Percentiles rank a stretch among this genome's conserved stretches.
Evolutionary conservation across 2,329 filamentous ascomycete species (phyloP).

Genomic region (Fusarium pseudocircinatum): DNA sequence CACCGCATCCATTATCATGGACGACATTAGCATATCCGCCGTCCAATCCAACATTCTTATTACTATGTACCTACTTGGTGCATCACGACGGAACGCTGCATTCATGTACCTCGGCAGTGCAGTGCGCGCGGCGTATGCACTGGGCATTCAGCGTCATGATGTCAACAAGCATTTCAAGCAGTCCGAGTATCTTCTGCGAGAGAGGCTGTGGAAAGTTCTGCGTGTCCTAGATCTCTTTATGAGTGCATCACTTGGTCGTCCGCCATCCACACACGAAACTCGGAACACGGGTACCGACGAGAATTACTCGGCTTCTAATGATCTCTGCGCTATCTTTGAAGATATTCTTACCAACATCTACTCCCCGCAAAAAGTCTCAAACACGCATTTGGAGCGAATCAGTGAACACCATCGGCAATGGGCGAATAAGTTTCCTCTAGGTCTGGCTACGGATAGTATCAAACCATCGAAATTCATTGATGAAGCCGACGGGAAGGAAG

Average conservation of each 20-base stretch:
- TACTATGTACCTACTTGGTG: background rate
- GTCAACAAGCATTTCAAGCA: background rate
- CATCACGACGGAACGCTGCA: background rate
- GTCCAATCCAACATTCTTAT: background rate
- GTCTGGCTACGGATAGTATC: background rate
- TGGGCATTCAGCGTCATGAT: background rate
- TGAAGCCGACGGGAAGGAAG: background rate
- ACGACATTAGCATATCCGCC: background rate
- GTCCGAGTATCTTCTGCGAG: background rate
- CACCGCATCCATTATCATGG: background rate
- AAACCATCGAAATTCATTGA: background rate
- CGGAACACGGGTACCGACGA: background rate
- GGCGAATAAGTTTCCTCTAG: background rate
- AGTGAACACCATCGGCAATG: background rate
- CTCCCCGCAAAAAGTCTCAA: background rate
- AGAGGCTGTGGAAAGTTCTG: background rate
- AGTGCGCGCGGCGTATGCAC: background rate
- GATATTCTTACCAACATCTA: background rate
- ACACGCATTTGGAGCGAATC: background rate
- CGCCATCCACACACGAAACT: background rate
- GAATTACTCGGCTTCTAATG: background rate
- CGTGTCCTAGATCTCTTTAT: background rate
- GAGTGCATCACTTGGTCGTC: background rate
- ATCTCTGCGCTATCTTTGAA: background rate
- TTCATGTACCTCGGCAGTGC: background rate